These are phyloP conservation scores for Vigna unguiculata DNA, from an alignment of 306 rosid genomes.

Conservation along the genomic window DNA sequence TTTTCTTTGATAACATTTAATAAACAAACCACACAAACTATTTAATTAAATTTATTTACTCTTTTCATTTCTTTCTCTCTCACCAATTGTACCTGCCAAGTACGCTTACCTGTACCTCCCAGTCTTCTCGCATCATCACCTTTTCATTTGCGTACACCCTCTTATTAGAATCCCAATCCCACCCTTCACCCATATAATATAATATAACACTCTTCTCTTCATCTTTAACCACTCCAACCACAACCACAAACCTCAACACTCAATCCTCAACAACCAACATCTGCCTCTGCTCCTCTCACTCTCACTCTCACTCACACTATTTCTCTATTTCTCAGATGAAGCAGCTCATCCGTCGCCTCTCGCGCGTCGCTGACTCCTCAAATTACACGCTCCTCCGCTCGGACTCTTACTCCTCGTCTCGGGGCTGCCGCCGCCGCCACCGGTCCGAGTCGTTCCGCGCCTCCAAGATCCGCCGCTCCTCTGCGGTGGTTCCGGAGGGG, in stretches of 20 bases:
- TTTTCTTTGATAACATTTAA: neutral
- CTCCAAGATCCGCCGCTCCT: slow-evolving; percentile 34
- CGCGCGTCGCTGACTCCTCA: slow-evolving; percentile 93
- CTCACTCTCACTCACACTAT: neutral
- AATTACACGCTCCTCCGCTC: slow-evolving; percentile 77
- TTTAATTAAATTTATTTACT: no score
- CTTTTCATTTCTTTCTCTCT: neutral
- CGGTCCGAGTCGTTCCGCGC: slow-evolving; percentile 48
- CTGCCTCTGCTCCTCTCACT: neutral
- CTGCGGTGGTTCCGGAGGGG: slow-evolving; percentile 66
- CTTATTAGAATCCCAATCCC: slow-evolving; percentile 19
- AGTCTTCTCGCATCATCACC: slow-evolving; percentile 67
- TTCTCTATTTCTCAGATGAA: slow-evolving; percentile 55
- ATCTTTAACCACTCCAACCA: slow-evolving; percentile 38
- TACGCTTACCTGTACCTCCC: slow-evolving; percentile 97
- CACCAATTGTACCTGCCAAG: slow-evolving; percentile 83
- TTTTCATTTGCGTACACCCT: slow-evolving; percentile 59
- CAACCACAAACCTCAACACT: slow-evolving; percentile 1
- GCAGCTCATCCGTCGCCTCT: slow-evolving; percentile 79
- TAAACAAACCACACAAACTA: neutral
- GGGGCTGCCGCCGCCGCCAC: slow-evolving; percentile 12
- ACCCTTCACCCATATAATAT: neutral
- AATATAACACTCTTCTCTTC: slow-evolving; percentile 12
- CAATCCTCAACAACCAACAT: neutral
- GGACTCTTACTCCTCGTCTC: slow-evolving; percentile 22